Evolutionary conservation across 1,284 basidiomycete genomes (phyloP), one percentile per base, ranked within the genome.

Genomic region (Hemileia vastatrix): DNA sequence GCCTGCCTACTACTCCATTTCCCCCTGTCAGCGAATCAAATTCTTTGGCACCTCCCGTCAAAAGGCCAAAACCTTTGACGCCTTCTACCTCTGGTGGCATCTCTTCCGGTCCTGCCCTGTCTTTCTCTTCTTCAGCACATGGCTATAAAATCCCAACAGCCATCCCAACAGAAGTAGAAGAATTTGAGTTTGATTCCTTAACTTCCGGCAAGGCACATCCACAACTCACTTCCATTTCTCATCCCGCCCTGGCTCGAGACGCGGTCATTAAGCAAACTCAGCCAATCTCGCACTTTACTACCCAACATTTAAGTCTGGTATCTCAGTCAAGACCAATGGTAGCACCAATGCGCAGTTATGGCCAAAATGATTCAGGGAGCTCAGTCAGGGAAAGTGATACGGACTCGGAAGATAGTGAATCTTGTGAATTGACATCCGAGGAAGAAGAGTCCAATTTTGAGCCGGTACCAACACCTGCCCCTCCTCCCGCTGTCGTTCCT

Each of bases 321-420:
- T n/a, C n/a, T n/a, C n/a, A n/a, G n/a, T n/a, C n/a, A n/a, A n/a
- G n/a, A n/a, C n/a, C n/a, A n/a, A n/a, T n/a, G n/a, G n/a, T n/a
- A n/a, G n/a, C n/a, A n/a, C 52, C 59, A 19, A 50, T 44, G 15
- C 59, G 59, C 9, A 40, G 51, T 9, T 61, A 61, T 54, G 43
- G 48, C 18, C 40, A 52, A n/a, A 61, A 52, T 18, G 59, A 61
- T 54, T 61, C 59, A 18, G 59, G 59, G 6, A 54, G 51, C 13
- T 61, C 59, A 6, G 59, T 61, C 8, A 27, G 59, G 27, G 59
- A 61, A 31, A 54, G 51, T 36, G 59, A 61, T 53, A 54, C 51
- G 19, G 58, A 61, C 44, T 61, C 59, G 40, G 50, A 53, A 2
- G 53, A 54, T 43, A 23, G 24, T 4, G 32, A 40, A 13, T 32